phyloP scores from a whole-genome alignment of 345 rosid genomes.

The Chamaenerion angustifolium region DNA sequence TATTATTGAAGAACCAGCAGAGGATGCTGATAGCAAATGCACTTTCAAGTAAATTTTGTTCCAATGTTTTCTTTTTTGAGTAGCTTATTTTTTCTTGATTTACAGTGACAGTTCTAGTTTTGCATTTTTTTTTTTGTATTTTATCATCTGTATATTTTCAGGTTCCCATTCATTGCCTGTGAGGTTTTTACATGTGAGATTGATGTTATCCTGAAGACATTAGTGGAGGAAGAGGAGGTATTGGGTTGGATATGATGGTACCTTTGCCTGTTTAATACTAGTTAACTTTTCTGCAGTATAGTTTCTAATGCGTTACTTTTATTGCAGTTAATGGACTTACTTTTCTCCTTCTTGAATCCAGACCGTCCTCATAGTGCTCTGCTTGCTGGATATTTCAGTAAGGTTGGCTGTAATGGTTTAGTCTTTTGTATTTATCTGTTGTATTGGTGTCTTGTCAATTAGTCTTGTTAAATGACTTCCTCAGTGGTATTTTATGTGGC shows the following conservation, averaged over 20 bases:
- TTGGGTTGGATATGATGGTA: constrained; percentile 1
- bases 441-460: background rate
- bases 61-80: background rate
- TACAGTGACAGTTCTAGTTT: too few relatives aligned
- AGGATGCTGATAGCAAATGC: constrained; percentile 78
- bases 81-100: background rate
- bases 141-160: constrained; percentile 14
- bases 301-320: constrained; percentile 8
- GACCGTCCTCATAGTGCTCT: constrained; percentile 75
- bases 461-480: background rate
- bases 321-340: constrained; percentile 79
- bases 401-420: constrained; percentile 29
- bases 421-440: background rate
- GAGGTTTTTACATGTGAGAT: constrained; percentile 97
- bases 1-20: constrained; percentile 63
- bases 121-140: background rate
- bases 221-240: constrained; percentile 96
- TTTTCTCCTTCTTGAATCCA: constrained; percentile 89
- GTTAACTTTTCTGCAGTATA: background rate
- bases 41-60: constrained; percentile 59
- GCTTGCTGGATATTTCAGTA: constrained; percentile 96
- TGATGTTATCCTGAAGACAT: constrained; percentile 84
- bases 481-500: constrained; percentile 8
- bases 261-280: background rate
- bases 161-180: constrained; percentile 94